These are phyloP conservation scores for Wallemia hederae DNA, from an alignment of 1,284 basidiomycete genomes.

Conservation along the genomic window DNA sequence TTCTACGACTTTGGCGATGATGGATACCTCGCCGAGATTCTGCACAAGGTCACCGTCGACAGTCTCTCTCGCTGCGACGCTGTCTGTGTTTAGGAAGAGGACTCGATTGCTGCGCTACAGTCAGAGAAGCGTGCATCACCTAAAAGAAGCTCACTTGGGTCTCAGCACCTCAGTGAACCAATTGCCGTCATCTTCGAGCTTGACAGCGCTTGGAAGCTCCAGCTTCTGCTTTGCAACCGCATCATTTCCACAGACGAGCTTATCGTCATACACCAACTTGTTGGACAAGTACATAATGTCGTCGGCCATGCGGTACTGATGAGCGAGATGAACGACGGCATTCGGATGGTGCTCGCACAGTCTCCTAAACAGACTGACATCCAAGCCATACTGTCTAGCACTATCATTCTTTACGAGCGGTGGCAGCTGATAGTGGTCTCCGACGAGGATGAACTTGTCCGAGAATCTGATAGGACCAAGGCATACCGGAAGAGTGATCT, in stretches of 20 bases:
- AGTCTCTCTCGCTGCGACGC: conserved; percentile 40
- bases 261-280: conserved; percentile 50
- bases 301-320: conserved; percentile 88
- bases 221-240: conserved; percentile 33
- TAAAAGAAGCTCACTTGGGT: conserved; percentile 24
- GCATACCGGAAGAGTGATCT: conserved; percentile 85
- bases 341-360: conserved; percentile 59
- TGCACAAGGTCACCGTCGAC: conserved; percentile 65
- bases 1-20: conserved; percentile 25
- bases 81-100: conserved; percentile 77
- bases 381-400: conserved; percentile 58
- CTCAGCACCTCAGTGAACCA: conserved; percentile 42
- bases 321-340: conserved; percentile 48
- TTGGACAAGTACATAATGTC: conserved; percentile 91
- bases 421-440: conserved; percentile 87
- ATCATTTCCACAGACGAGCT: conserved; percentile 47
- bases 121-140: not conserved
- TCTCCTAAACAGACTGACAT: conserved; percentile 62
- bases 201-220: conserved; percentile 19
- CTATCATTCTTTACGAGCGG: conserved; percentile 50
- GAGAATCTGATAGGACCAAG: conserved; percentile 74
- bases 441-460: conserved; percentile 72
- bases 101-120: conserved; percentile 33
- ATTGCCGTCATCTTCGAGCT: conserved; percentile 1
- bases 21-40: conserved; percentile 44